Base-by-base conservation (phyloP, 768 basidiomycete species). In the Podaxis mareebaensis region DNA sequence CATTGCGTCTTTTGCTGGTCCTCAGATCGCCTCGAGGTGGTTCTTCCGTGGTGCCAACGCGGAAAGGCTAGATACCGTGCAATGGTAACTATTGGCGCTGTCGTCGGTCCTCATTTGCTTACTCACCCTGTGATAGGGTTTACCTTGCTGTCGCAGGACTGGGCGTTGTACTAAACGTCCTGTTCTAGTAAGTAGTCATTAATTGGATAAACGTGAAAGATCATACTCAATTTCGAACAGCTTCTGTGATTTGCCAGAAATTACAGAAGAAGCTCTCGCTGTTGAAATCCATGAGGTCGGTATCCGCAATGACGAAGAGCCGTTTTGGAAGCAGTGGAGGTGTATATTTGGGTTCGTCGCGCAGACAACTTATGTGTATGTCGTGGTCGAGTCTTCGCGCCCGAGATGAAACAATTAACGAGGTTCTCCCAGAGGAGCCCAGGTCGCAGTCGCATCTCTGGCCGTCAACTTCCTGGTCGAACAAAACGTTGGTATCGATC, bases 291-390 rank as follows among this genome's bases (percentile, higher is more conserved):
- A 77, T 58, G 72, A 71, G 4, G 78, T 69, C 28, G 83, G 81
- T 7, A 66, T 78, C 12, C 73, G 74, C 24, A 70, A 71, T 5
- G 79, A 81, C 42, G 72, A 76, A 20, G 82, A 85, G 58, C 76
- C 90, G 3, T 90, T 92, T 75, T 82, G 81, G 78, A 87, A 81
- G 73, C 90, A 92, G 67, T 87, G 84, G 67, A 83, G 85, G 60
- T 88, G 88, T 65, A 77, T 91, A 55, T 86, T 90, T 69, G 90
- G 90, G 33, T 90, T 83, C 67, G 81, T 90, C 60, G 88, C 88
- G 20, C 91, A 92, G 72, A 91, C 86, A 48, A 75, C 80, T 46
- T 89, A 89, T 67, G 79, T 83, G 82, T 88, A 74, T 56, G 85
- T 75, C 15, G 40, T 42, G 8, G 22, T 64, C 38, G 22, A 40